These are phyloP conservation scores for Penicillium frequentans DNA, from an alignment of 2,329 filamentous ascomycete species.

Conservation along the genomic window DNA sequence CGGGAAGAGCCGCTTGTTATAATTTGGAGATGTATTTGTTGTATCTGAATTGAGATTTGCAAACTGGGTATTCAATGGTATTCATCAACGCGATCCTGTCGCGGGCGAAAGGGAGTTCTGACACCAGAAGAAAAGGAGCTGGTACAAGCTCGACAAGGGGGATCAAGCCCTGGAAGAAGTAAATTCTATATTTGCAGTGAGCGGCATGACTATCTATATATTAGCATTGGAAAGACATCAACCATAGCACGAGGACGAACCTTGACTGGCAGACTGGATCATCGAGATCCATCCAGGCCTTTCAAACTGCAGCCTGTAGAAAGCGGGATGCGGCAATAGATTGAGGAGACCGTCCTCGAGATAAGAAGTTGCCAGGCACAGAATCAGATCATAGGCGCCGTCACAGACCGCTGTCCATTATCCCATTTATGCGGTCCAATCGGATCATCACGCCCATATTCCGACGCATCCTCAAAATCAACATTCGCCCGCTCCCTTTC, in stretches of 20 bases:
- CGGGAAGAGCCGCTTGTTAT: not conserved
- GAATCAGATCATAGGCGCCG: slow-evolving; percentile 32
- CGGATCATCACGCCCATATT: slow-evolving; percentile 27
- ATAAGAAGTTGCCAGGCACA: not conserved
- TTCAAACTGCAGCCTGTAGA: not conserved
- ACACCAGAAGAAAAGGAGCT: not conserved
- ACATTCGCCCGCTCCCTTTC: slow-evolving; percentile 13
- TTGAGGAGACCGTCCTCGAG: no score
- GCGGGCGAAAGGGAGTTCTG: slow-evolving; percentile 27
- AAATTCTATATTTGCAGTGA: not conserved
- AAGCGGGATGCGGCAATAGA: no score
- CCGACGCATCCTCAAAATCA: slow-evolving; percentile 28
- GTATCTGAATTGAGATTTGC: not conserved
- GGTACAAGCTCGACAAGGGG: not conserved
- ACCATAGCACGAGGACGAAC: not conserved
- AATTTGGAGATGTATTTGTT: not conserved
- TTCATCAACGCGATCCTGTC: slow-evolving; percentile 25
- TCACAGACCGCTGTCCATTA: slow-evolving; percentile 21
- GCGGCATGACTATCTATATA: not conserved
- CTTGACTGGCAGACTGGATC: not conserved
- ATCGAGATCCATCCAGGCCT: not conserved
- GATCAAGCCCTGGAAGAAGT: not conserved
- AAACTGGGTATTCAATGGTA: slow-evolving; percentile 11
- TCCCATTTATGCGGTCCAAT: slow-evolving; percentile 30
- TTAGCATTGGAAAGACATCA: not conserved